Percentiles rank a stretch among this genome's conserved stretches.
Evolutionary conservation across 495 filamentous ascomycete species (phyloP).

Genomic region (Hypoxylon fragiforme): DNA sequence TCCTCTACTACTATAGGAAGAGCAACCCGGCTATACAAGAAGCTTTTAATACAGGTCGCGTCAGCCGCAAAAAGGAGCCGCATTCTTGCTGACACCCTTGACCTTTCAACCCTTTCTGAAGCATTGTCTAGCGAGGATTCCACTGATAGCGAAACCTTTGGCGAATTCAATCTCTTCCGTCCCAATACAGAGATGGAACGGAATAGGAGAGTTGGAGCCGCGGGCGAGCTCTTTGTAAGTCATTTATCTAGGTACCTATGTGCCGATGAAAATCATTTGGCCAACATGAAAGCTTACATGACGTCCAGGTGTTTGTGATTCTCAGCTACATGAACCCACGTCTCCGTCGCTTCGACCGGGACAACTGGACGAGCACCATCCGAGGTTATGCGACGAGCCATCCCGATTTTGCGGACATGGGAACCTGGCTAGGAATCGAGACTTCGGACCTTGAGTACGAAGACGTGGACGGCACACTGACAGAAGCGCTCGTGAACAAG

Average conservation of each 20-base stretch:
- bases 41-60: constrained; percentile 38
- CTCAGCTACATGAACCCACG: constrained; percentile 32
- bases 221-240: constrained; percentile 53
- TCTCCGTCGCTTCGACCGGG: constrained; percentile 31
- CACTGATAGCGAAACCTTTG: neutral
- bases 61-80: constrained; percentile 26
- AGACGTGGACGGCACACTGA: constrained; percentile 41
- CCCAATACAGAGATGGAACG: constrained; percentile 33
- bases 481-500: constrained; percentile 37
- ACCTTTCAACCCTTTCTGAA: constrained; percentile 30
- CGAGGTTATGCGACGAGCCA: constrained; percentile 39
- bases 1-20: no score
- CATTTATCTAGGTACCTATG: no score
- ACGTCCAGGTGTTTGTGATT: constrained; percentile 46
- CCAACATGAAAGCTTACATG: neutral
- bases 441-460: constrained; percentile 49
- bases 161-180: constrained; percentile 14
- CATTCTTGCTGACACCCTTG: constrained; percentile 31
- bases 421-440: constrained; percentile 43
- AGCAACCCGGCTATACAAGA: no score
- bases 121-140: neutral
- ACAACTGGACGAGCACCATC: constrained; percentile 53
- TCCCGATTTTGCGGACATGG: constrained; percentile 43
- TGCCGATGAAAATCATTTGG: neutral
- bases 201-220: constrained; percentile 47